A percentile compares a stretch with the other conserved stretches of the same genome.
These are phyloP conservation scores for Thermomyces lanuginosus DNA, from an alignment of 2,329 filamentous ascomycete genomes.

Conservation along the genomic window DNA sequence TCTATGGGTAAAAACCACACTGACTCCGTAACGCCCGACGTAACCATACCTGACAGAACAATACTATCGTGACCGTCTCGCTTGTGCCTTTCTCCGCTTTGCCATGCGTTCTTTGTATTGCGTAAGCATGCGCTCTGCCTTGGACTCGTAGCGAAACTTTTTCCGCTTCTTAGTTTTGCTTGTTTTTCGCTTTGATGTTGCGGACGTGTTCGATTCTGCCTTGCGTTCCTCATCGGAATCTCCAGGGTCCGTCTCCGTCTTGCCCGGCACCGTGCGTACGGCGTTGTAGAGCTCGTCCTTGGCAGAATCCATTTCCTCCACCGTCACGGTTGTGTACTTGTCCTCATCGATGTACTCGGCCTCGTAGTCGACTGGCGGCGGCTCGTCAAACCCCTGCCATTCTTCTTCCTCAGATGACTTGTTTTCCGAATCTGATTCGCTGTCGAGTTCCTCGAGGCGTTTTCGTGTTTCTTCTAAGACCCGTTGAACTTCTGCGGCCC, in stretches of 20 bases:
- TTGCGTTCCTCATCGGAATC: conserved; percentile 13
- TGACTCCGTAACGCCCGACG: neutral
- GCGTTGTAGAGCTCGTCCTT: conserved; percentile 53
- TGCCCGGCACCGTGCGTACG: conserved; percentile 10
- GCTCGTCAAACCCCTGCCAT: conserved; percentile 47
- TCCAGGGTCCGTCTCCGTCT: conserved; percentile 1
- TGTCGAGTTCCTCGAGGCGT: conserved; percentile 41
- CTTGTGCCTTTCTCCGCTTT: conserved; percentile 54
- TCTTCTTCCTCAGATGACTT: conserved; percentile 33
- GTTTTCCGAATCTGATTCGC: conserved; percentile 15
- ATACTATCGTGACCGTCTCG: conserved; percentile 27
- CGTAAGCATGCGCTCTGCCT: conserved; percentile 55
- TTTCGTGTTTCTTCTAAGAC: conserved; percentile 64
- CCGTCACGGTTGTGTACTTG: conserved; percentile 83
- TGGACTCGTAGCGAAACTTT: conserved; percentile 85
- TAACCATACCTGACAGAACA: conserved; percentile 1
- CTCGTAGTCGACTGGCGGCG: conserved; percentile 53
- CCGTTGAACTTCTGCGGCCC: conserved; percentile 63
- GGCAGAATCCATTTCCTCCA: conserved; percentile 72
- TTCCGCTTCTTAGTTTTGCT: conserved; percentile 65
- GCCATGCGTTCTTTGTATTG: conserved; percentile 47
- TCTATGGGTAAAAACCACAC: conserved; percentile 1
- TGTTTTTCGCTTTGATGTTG: conserved; percentile 35
- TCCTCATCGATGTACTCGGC: conserved; percentile 96
- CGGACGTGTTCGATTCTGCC: conserved; percentile 20